A percentile compares a stretch with the other conserved stretches of the same genome.
These are phyloP conservation scores for Tremellales sp. DNA, from an alignment of 1,284 basidiomycete species.

Conservation along the genomic window DNA sequence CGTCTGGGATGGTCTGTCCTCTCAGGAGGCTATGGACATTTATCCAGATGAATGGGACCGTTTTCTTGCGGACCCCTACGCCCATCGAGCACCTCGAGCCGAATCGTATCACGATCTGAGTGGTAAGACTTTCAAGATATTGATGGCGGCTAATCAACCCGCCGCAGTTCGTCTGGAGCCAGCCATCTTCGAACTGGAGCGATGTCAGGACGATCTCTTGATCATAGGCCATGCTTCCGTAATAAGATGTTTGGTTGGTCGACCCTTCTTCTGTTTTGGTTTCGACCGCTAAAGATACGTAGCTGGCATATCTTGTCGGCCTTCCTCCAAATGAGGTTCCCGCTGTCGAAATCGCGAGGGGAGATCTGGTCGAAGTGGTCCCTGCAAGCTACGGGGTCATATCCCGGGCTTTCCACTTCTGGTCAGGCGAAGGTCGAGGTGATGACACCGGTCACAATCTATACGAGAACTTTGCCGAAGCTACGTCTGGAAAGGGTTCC, in stretches of 20 bases:
- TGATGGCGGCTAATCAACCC: background rate
- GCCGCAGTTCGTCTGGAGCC: constrained; percentile 68
- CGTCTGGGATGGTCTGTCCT: constrained; percentile 90
- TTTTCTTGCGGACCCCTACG: constrained; percentile 88
- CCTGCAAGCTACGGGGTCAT: constrained; percentile 87
- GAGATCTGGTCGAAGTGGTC: constrained; percentile 82
- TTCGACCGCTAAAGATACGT: background rate
- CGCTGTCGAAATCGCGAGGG: constrained; percentile 88
- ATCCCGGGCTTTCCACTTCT: constrained; percentile 84
- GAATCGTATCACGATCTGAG: constrained; percentile 90
- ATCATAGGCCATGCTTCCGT: constrained; percentile 91
- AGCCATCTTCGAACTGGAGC: constrained; percentile 75
- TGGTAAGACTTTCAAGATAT: constrained; percentile 48
- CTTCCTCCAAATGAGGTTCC: constrained; percentile 95
- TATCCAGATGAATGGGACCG: constrained; percentile 94
- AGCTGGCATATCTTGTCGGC: constrained; percentile 82
- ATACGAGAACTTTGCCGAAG: constrained; percentile 51
- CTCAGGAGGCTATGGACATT: constrained; percentile 80
- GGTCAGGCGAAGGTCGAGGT: constrained; percentile 54
- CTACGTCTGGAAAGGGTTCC: constrained; percentile 36
- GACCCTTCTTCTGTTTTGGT: constrained; percentile 16
- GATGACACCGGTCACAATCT: constrained; percentile 45
- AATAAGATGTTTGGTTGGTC: constrained; percentile 76
- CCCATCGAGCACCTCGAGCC: constrained; percentile 83
- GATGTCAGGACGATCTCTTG: constrained; percentile 70